These are phyloP conservation scores for Synchytrium microbalum DNA, from an alignment of 371 early-diverging fungal genomes.

Conservation along the genomic window DNA sequence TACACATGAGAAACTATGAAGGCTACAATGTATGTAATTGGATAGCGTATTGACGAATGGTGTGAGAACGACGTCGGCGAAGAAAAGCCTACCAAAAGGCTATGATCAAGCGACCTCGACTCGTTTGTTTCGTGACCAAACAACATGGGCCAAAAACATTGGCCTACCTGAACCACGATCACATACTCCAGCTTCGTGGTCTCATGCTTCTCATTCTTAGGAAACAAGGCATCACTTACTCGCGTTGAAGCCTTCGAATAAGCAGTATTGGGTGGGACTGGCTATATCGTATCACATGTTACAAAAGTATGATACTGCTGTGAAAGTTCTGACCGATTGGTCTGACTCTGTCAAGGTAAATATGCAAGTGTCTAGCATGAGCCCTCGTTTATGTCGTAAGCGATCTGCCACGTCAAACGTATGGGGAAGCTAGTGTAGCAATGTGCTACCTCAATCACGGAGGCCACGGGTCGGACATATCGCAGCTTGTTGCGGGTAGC, in stretches of 20 bases:
- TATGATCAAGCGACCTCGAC: no score
- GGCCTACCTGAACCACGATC: no score
- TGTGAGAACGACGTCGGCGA: no score
- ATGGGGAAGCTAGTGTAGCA: no score
- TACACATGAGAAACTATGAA: conserved; percentile 83
- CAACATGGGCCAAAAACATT: no score
- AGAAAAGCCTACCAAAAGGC: no score
- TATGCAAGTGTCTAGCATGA: conserved; percentile 6
- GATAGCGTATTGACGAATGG: no score
- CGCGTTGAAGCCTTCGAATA: conserved; percentile 57
- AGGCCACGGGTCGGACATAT: no score
- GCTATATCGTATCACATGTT: conserved; percentile 80
- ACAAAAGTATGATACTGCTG: conserved; percentile 63
- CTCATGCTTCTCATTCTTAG: conserved; percentile 9
- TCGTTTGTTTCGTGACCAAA: no score
- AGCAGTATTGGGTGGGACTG: conserved; percentile 76
- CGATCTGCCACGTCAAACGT: conserved; percentile 1
- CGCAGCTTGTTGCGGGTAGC: no score
- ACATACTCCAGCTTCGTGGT: no score
- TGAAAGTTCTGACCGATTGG: conserved; percentile 59
- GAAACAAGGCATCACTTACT: conserved; percentile 43
- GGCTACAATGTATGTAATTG: conserved; percentile 52
- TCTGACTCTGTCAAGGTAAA: conserved; percentile 63
- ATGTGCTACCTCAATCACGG: no score
- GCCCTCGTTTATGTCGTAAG: background rate